A percentile compares a stretch with the other conserved stretches of the same genome.
phyloP scores from a whole-genome alignment of 345 rosid genomes.

The Euclidium syriacum region DNA sequence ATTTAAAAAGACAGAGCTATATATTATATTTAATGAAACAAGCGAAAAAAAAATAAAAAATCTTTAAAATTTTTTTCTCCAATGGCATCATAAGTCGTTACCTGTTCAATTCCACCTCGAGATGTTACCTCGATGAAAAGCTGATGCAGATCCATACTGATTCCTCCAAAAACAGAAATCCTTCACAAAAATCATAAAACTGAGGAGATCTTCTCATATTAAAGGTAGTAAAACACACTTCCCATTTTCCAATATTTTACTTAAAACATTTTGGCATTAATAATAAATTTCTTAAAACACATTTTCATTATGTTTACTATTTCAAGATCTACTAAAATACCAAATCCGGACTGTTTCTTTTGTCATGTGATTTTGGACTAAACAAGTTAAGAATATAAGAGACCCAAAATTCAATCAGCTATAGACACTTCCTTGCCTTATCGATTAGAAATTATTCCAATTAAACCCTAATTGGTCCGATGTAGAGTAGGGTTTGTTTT shows the following conservation, averaged over 20 bases:
- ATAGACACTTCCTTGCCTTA: not conserved
- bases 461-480: no score
- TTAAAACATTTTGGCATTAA: not conserved
- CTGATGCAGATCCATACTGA: conserved; percentile 57
- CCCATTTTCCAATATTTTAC: not conserved
- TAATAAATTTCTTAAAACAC: not conserved
- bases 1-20: not conserved
- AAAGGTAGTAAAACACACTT: not conserved
- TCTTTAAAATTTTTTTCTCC: not conserved
- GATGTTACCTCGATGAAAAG: conserved; percentile 75
- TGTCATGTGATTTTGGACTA: not conserved
- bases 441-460: no score
- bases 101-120: conserved; percentile 66
- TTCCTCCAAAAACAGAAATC: conserved; percentile 62
- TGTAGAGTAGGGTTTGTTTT: no score
- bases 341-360: not conserved
- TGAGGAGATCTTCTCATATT: not conserved
- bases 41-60: no score
- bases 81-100: not conserved
- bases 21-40: not conserved
- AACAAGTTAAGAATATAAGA: not conserved
- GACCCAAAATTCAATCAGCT: not conserved
- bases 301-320: not conserved
- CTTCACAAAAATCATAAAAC: conserved; percentile 31
- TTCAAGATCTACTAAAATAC: not conserved